Conservation (phyloP, 164 flowering plant genomes). For the Saururus chinensis region DNA sequence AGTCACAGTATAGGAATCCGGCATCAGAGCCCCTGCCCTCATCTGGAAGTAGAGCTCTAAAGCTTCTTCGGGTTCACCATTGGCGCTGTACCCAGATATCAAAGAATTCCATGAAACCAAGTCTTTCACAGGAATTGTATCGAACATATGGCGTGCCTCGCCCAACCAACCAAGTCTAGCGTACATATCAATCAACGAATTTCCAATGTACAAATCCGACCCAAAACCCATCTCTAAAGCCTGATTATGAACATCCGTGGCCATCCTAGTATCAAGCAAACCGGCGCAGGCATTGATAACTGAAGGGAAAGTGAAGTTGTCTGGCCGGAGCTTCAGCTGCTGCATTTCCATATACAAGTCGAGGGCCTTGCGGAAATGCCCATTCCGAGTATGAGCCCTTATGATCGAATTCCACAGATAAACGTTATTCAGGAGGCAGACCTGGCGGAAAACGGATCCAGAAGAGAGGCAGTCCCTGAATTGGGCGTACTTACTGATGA, state of each 20-base stretch:
- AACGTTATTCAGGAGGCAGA: constrained; percentile 18
- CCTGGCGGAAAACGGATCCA: constrained; percentile 22
- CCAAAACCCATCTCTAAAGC: constrained; percentile 30
- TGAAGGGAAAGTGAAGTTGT: constrained; percentile 38
- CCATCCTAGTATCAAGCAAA: constrained; percentile 23
- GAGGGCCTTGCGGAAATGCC: constrained; percentile 25
- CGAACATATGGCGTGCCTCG: constrained; percentile 33
- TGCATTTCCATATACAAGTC: constrained; percentile 24
- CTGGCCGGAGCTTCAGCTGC: constrained; percentile 19
- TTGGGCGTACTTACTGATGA: constrained; percentile 37
- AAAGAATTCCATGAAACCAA: constrained; percentile 38
- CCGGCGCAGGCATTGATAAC: constrained; percentile 43
- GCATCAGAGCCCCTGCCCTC: constrained; percentile 11
- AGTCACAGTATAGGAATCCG: constrained; percentile 25
- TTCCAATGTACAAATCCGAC: constrained; percentile 40
- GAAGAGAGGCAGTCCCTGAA: constrained; percentile 19
- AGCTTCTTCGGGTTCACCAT: constrained; percentile 23
- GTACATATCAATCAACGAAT: constrained; percentile 44
- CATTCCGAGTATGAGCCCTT: constrained; percentile 40
- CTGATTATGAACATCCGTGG: constrained; percentile 23
- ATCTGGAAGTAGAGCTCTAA: constrained; percentile 15
- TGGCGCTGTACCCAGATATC: constrained; percentile 31
- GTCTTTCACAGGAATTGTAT: constrained; percentile 33
- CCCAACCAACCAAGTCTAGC: constrained; percentile 16
- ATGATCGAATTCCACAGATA: constrained; percentile 48